Percentiles rank a stretch among this genome's conserved stretches.
Evolutionary conservation across 1,284 basidiomycete species (phyloP).

Genomic region (Leccinum fuscescens): DNA sequence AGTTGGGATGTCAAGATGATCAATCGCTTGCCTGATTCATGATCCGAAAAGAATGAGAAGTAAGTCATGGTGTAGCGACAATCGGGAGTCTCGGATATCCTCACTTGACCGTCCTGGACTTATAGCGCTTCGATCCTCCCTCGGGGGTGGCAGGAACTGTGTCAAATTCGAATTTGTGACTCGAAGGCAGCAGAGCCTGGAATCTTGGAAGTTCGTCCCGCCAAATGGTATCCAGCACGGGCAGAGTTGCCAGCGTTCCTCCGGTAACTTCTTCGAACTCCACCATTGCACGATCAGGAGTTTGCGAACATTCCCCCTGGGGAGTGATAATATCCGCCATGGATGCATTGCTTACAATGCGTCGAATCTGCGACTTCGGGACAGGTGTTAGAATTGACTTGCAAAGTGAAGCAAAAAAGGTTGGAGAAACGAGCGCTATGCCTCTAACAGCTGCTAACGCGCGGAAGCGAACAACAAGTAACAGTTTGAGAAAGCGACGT

Average conservation of each 20-base stretch:
- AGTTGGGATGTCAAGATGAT: conserved; percentile 2
- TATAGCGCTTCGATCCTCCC: conserved; percentile 16
- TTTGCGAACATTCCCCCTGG: background rate
- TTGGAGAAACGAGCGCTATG: conserved; percentile 2
- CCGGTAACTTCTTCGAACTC: background rate
- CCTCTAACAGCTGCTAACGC: background rate
- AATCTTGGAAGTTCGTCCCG: background rate
- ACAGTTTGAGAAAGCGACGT: conserved; percentile 2
- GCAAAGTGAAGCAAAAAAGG: conserved; percentile 10
- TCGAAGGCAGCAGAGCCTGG: background rate
- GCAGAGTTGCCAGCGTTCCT: conserved; percentile 1
- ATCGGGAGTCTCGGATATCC: background rate
- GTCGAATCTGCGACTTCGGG: background rate
- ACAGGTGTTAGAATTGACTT: conserved; percentile 1
- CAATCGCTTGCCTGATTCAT: background rate
- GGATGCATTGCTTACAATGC: background rate
- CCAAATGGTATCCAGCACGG: conserved; percentile 1
- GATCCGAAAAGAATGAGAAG: background rate
- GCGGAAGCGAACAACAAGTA: conserved; percentile 8
- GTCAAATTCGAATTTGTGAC: background rate
- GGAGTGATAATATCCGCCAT: background rate
- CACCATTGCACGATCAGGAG: background rate
- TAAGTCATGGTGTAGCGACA: background rate
- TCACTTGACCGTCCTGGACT: conserved; percentile 3
- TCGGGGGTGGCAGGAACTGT: conserved; percentile 16